A percentile compares a stretch with the other conserved stretches of the same genome.
phyloP scores from a whole-genome alignment of 495 filamentous ascomycete species.

The Cetradonia linearis region DNA sequence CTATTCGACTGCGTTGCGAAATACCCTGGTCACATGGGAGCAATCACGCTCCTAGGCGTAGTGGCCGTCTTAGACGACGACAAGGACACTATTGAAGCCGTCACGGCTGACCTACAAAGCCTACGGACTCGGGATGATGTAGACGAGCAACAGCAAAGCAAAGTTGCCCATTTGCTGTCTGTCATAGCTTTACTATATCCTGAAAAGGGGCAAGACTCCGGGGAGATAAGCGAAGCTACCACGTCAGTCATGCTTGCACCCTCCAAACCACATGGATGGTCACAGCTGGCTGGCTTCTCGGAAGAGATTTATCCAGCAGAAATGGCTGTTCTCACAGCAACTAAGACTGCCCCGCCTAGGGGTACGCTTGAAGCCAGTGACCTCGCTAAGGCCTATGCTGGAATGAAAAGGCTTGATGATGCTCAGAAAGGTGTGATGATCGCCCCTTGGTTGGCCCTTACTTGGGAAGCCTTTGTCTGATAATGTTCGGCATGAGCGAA shows the following conservation, averaged over 20 bases:
- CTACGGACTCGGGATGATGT: constrained; percentile 55
- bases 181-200: constrained; percentile 41
- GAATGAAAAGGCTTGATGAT: constrained; percentile 59
- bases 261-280: constrained; percentile 66
- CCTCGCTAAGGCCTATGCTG: constrained; percentile 65
- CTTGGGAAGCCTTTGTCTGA: constrained; percentile 47
- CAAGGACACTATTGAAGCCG: constrained; percentile 65
- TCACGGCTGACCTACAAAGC: constrained; percentile 62
- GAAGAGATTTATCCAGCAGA: constrained; percentile 51
- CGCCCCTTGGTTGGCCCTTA: constrained; percentile 62
- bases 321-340: constrained; percentile 74
- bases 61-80: constrained; percentile 75
- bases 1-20: constrained; percentile 67
- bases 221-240: constrained; percentile 42
- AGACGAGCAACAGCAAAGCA: constrained; percentile 36
- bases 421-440: constrained; percentile 68
- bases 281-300: constrained; percentile 49
- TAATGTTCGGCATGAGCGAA: constrained; percentile 10
- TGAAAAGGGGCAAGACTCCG: constrained; percentile 22
- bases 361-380: constrained; percentile 57
- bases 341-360: constrained; percentile 56
- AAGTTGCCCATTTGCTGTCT: constrained; percentile 47
- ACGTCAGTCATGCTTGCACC: constrained; percentile 70
- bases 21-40: constrained; percentile 62
- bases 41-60: constrained; percentile 67